Evolutionary conservation across 441 rosid species (phyloP).

Genomic region (Aquilaria agallochum): DNA sequence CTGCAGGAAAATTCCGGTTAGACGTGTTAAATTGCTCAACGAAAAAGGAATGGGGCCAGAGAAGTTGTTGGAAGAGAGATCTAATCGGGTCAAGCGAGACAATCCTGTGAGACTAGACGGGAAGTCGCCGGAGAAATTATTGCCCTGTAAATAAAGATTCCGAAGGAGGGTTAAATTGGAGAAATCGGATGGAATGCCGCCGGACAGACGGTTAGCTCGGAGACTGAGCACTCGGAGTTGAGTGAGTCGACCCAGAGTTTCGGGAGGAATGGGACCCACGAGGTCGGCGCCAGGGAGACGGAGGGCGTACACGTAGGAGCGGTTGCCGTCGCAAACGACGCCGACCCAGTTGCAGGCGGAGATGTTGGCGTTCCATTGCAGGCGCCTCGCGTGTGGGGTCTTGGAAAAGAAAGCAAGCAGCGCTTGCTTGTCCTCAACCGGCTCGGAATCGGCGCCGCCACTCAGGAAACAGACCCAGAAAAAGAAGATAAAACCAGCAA

Average conservation of each 20-base stretch:
- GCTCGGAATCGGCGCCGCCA: constrained; percentile 46
- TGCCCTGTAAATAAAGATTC: constrained; percentile 53
- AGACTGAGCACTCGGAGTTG: constrained; percentile 80
- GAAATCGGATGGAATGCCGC: constrained; percentile 71
- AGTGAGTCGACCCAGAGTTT: constrained; percentile 52
- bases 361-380: constrained; percentile 59
- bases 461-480: constrained; percentile 24
- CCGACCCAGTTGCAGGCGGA: constrained; percentile 82
- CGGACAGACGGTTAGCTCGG: constrained; percentile 68
- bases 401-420: constrained; percentile 50
- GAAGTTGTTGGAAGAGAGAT: constrained; percentile 66
- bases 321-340: constrained; percentile 45
- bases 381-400: constrained; percentile 63
- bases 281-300: constrained; percentile 81
- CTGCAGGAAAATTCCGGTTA: constrained; percentile 51
- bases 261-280: constrained; percentile 56
- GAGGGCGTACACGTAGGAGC: constrained; percentile 42
- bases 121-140: constrained; percentile 51
- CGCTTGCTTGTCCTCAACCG: constrained; percentile 57
- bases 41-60: constrained; percentile 58
- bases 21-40: constrained; percentile 49
- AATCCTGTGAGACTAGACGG: constrained; percentile 42
- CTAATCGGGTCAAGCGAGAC: constrained; percentile 51
- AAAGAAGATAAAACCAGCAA: constrained; percentile 2
- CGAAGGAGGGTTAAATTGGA: constrained; percentile 58